Conservation (phyloP, 2,329 filamentous ascomycete genomes). For the Aspergillus hiratsukae region DNA sequence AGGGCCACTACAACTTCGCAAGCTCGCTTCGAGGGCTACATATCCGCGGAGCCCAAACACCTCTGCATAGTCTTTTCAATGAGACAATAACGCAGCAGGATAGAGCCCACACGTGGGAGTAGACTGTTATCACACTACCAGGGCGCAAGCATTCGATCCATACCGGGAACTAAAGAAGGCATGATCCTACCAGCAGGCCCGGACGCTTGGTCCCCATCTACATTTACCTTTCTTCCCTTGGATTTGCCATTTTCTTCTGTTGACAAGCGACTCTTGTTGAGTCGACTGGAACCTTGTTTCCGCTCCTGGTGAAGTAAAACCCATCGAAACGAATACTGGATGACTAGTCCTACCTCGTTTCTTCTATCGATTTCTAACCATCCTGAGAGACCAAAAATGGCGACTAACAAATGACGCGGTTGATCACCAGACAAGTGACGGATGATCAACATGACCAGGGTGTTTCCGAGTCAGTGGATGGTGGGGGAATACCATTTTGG, state of each 20-base stretch:
- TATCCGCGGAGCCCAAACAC: not conserved
- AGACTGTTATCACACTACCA: no score
- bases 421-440: conserved; percentile 19
- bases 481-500: not conserved
- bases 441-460: conserved; percentile 5
- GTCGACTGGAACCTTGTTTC: not conserved
- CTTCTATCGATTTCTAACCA: not conserved
- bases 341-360: not conserved
- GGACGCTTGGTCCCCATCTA: not conserved
- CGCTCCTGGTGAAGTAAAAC: not conserved
- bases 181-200: not conserved
- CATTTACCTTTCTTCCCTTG: not conserved
- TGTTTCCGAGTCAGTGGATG: not conserved
- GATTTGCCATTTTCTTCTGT: not conserved
- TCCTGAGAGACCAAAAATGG: not conserved
- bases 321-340: not conserved
- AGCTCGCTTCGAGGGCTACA: not conserved
- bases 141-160: not conserved
- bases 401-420: conserved; percentile 9
- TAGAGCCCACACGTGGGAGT: not conserved
- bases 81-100: not conserved
- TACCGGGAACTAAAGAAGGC: not conserved
- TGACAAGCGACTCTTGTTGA: not conserved
- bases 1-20: not conserved
- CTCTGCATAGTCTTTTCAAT: not conserved